Evolutionary conservation across 2,329 filamentous ascomycete species (phyloP), one percentile per base, ranked within the genome.

Genomic region (Neonectria neomacrospora): DNA sequence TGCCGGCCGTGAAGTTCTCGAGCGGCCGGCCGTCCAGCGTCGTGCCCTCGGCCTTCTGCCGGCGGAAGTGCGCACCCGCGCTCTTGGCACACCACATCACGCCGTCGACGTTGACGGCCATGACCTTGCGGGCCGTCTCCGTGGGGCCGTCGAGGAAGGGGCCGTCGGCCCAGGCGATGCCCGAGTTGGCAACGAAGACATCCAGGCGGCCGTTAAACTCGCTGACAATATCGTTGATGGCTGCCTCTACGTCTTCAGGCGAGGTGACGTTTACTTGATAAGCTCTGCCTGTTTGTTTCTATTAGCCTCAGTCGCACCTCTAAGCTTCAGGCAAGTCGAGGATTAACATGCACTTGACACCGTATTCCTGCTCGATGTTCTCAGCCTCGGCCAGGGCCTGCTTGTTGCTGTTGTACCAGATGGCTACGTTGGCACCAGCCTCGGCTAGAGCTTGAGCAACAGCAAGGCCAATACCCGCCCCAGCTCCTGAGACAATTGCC

Each of bases 171-270:
- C 91, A 94, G 0, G 89, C 85, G 56, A 94, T 89, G 54, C 91
- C 91, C 14, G 90, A 89, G 75, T 96, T 95, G 70, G 92, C 91
- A 47, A 94, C 87, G 71, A 95, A 93, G 68, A 93, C 83, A 72
- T 94, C 92, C 9, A 95, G 85, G 5, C 91, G 87, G 63, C 89
- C 89, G 73, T 91, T 89, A 79, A 94, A 91, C 16, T 94, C 91
- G 63, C 81, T 75, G 45, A 89, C 80, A 65, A 87, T 84, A 8
- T 80, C 77, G 63, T 83, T 78, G 42, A 90, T 81, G 10, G 84
- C 81, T 16, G 78, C 73, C 37, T 84, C 78, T 11, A 89, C 84
- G 5, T 81, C 79, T 20, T 85, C 82, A 67, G 81, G 83, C 3
- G 82, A 80, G 30, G 82, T 84, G 9, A 90, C 83, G 69, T 91